Base-by-base conservation (phyloP, 768 basidiomycete species). In the Suillus clintonianus region DNA sequence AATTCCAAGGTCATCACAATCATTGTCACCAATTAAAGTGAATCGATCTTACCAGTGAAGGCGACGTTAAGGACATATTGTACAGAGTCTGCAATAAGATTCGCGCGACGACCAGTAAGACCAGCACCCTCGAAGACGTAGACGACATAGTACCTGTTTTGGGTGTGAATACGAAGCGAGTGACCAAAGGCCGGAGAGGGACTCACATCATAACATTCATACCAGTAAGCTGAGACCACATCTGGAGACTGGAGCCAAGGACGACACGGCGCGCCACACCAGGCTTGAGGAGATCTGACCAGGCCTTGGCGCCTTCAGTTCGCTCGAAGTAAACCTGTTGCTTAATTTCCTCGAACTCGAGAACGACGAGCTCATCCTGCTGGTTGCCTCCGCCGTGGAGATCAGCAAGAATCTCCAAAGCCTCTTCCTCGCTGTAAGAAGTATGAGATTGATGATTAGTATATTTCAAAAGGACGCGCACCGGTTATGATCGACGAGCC, bases 161-260 rank as follows among this genome's bases (percentile, higher is more conserved):
- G 62, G 15, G 4, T 58, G 32, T 60, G 17, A 56, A 55, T 24
- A 56, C 51, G 13, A n/a, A 51, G n/a, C 17, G 56, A 45, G 27
- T 42, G 30, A 36, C 27, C 19, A 60, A 43, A 41, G 36, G 19
- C 57, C 24, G 22, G 19, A 62, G 5, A 42, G 30, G 17, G 19
- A 62, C 79, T 41, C 67, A 86, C 89, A 92, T 90, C 90, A 92
- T 92, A 69, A 91, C 84, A 72, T 92, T 91, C 87, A 92, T 90
- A 41, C 89, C 89, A 11, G 82, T 82, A 22, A 91, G 78, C 70
- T 92, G 91, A 64, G 85, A 86, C 91, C 90, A 92, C 85, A 89
- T 89, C 74, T 94, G 91, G 43, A 92, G 77, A n/a, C 81, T 81
- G 64, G 82, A 81, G 42, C 90, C 92, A 30, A 93, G 82, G 63